Evolutionary conservation across 768 basidiomycete species (phyloP).

Genomic region (Flagelloscypha sp.): DNA sequence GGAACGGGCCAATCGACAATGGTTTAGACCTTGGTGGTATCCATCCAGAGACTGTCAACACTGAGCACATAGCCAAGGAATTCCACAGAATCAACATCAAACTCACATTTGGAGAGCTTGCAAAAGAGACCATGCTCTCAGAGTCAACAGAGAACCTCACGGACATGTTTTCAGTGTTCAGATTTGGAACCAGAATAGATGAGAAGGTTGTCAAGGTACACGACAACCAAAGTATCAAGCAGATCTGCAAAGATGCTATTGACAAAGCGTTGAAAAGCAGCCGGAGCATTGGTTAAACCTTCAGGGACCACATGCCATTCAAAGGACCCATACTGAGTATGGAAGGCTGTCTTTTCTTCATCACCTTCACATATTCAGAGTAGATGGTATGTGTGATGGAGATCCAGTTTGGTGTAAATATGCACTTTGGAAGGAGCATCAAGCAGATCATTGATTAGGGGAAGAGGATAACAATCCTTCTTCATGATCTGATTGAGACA

Average conservation of each 20-base stretch:
- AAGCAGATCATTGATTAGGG: conserved; percentile 23
- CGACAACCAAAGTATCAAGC: conserved; percentile 28
- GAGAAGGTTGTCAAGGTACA: conserved; percentile 38
- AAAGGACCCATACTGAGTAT: conserved; percentile 27
- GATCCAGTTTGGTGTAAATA: conserved; percentile 26
- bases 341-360: conserved; percentile 37
- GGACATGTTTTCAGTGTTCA: conserved; percentile 27
- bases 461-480: conserved; percentile 22
- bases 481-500: conserved; percentile 23
- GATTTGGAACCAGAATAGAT: conserved; percentile 28
- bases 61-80: conserved; percentile 34
- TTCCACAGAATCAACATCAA: conserved; percentile 26
- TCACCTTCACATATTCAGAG: conserved; percentile 29
- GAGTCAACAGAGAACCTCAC: conserved; percentile 24
- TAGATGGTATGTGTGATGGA: conserved; percentile 28
- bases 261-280: conserved; percentile 36
- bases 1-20: conserved; percentile 30
- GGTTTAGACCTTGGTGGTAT: conserved; percentile 28
- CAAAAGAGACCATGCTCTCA: conserved; percentile 19
- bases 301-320: conserved; percentile 32
- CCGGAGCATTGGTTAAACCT: conserved; percentile 30
- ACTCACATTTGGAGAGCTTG: conserved; percentile 34
- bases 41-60: conserved; percentile 26
- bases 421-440: conserved; percentile 19
- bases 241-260: conserved; percentile 29